Conservation (phyloP, 169 alveolate genomes). For the Amoebophrya sp. region DNA sequence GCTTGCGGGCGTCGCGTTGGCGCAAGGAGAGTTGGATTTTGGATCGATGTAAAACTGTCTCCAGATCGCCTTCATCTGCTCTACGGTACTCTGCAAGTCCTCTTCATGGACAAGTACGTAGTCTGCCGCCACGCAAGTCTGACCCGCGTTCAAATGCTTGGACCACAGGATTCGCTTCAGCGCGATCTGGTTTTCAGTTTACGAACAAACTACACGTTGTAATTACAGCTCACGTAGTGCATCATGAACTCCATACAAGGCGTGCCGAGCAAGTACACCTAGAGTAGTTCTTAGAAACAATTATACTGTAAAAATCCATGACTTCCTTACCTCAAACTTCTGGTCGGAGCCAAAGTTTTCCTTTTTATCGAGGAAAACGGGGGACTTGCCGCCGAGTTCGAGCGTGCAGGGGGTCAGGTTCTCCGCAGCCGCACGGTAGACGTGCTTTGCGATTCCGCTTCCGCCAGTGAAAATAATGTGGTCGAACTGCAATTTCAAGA, state of each 20-base stretch:
- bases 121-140: neutral
- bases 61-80: neutral
- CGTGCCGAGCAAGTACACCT: too few relatives aligned
- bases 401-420: neutral
- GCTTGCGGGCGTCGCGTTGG: neutral
- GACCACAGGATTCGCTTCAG: neutral
- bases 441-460: neutral
- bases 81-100: neutral
- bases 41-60: too few relatives aligned
- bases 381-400: conserved; percentile 1
- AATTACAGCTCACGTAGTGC: too few relatives aligned
- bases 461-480: neutral
- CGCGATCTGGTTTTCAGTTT: too few relatives aligned
- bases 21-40: too few relatives aligned
- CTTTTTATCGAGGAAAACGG: neutral
- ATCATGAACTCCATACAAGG: too few relatives aligned
- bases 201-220: too few relatives aligned
- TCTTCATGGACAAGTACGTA: neutral
- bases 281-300: too few relatives aligned
- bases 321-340: too few relatives aligned
- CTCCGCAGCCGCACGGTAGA: neutral
- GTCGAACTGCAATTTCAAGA: neutral
- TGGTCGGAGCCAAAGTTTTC: too few relatives aligned
- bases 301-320: too few relatives aligned
- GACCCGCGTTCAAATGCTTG: neutral